A percentile compares a stretch with the other conserved stretches of the same genome.
Conservation (phyloP, 78 protist species). For the Chrysochromulina parva region DNA sequence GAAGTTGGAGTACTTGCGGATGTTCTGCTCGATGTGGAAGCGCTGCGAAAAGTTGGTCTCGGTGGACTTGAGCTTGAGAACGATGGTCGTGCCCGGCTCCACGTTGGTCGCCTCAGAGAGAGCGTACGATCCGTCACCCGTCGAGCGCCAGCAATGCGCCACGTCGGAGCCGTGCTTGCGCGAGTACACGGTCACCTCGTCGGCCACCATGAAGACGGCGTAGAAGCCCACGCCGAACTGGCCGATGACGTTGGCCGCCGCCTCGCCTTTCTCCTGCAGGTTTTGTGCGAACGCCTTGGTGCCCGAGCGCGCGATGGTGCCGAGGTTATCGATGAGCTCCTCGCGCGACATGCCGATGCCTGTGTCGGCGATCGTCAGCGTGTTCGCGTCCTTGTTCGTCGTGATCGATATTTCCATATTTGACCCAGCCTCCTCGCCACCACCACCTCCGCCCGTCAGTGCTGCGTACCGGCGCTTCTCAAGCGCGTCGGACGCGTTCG, state of each 20-base stretch:
- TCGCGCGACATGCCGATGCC: slow-evolving; percentile 96
- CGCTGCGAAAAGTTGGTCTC: slow-evolving; percentile 57
- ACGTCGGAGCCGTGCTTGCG: neutral
- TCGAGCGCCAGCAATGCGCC: neutral
- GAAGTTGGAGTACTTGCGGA: slow-evolving; percentile 79
- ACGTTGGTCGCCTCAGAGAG: slow-evolving; percentile 41
- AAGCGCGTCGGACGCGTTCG: slow-evolving; percentile 94
- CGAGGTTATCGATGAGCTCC: slow-evolving; percentile 91
- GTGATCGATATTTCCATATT: slow-evolving; percentile 3
- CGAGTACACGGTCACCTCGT: slow-evolving; percentile 64
- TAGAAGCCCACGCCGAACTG: slow-evolving; percentile 99
- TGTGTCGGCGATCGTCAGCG: slow-evolving; percentile 44
- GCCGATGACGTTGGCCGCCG: slow-evolving; percentile 86
- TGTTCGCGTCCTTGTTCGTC: slow-evolving; percentile 8
- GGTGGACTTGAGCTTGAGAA: slow-evolving; percentile 69
- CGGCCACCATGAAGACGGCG: slow-evolving; percentile 93
- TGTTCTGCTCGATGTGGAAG: neutral
- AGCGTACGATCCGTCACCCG: slow-evolving; percentile 9
- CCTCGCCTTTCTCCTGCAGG: slow-evolving; percentile 2
- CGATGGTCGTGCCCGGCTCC: slow-evolving; percentile 85
- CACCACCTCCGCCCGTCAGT: neutral
- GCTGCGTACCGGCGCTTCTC: slow-evolving; percentile 71
- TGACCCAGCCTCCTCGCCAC: neutral
- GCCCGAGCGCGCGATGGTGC: slow-evolving; percentile 48
- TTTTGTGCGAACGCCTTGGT: slow-evolving; percentile 1